A percentile compares a stretch with the other conserved stretches of the same genome.
phyloP scores from a whole-genome alignment of 805 yeast genomes.

The Saturnispora besseyi region DNA sequence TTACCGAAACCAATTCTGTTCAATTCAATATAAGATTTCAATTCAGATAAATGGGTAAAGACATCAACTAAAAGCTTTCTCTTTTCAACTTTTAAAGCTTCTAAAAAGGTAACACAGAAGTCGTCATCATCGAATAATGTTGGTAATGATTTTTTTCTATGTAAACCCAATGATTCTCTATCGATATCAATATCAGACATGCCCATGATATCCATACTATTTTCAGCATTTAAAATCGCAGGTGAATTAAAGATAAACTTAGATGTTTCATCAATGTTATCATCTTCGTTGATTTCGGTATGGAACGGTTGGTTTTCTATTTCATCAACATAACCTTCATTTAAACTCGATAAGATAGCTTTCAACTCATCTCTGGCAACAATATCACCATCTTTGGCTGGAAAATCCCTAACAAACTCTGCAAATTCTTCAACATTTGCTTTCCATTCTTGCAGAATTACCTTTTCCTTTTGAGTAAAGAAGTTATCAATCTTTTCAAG shows the following conservation, averaged over 20 bases:
- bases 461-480: constrained; percentile 58
- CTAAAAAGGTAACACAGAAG: constrained; percentile 30
- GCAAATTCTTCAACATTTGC: constrained; percentile 53
- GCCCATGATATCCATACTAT: constrained; percentile 6
- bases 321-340: constrained; percentile 8
- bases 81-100: constrained; percentile 52
- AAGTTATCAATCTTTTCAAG: constrained; percentile 67
- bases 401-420: constrained; percentile 42
- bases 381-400: constrained; percentile 14
- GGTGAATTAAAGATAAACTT: background rate
- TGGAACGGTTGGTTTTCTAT: background rate
- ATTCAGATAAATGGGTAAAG: constrained; percentile 71
- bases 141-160: constrained; percentile 23
- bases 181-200: constrained; percentile 11
- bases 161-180: constrained; percentile 14
- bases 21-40: constrained; percentile 73
- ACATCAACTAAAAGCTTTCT: constrained; percentile 56
- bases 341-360: constrained; percentile 9
- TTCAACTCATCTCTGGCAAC: constrained; percentile 14
- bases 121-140: constrained; percentile 31
- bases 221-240: background rate
- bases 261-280: background rate
- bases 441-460: constrained; percentile 43
- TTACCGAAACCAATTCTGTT: constrained; percentile 85
- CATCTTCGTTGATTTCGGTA: background rate